Base-by-base conservation (phyloP, 352 stramenopile species). In the Plasmopara muralis region DNA sequence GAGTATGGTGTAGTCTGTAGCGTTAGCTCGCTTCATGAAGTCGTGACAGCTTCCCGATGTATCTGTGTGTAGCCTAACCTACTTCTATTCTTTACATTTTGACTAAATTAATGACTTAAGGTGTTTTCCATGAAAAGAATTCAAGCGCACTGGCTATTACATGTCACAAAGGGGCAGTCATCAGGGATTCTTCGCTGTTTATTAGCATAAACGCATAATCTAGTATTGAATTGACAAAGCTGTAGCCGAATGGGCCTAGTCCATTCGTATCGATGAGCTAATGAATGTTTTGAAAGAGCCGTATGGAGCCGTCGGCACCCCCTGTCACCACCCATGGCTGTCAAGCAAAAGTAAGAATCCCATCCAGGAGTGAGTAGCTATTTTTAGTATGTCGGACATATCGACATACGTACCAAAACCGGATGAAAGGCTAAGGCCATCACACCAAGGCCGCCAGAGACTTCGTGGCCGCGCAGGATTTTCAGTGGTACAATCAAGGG, bases 401-500 rank as follows among this genome's bases (percentile, higher is more conserved):
- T 35, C 10, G 6, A 1, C 6, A 35, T 12, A 75, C 76, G 42
- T 61, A 97, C 94, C 77, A 99, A 87, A 43, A 95, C 95, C 29
- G 97, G 97, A 72, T 99, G 97, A 73, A 99, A 99, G 31, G 83
- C 79, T 33, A 98, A 66, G 13, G 83, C 83, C 68, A 99, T 88
- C 20, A 98, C 96, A 28, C 97, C 97, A 6, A 98, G 72, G 0
- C 96, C 87, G 33, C 97, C 93, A 3, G 80, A 95, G 10, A 97
- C 93, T 60, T 93, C 77, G 70, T 98, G 92, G 30, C 90, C 92
- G 31, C 92, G 75, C 15, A 99, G 69, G 49, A 99, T 98, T 79
- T 99, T 99, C 38, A 99, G 91, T 28, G 97, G 97, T 45, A 99
- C 96, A 50, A 99, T 96, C 35, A 99, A 69, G 50, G 97, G 96